These are phyloP conservation scores for Saccharomyces cerevisiae DNA, from an alignment of 805 yeast species.

Conservation along the genomic window DNA sequence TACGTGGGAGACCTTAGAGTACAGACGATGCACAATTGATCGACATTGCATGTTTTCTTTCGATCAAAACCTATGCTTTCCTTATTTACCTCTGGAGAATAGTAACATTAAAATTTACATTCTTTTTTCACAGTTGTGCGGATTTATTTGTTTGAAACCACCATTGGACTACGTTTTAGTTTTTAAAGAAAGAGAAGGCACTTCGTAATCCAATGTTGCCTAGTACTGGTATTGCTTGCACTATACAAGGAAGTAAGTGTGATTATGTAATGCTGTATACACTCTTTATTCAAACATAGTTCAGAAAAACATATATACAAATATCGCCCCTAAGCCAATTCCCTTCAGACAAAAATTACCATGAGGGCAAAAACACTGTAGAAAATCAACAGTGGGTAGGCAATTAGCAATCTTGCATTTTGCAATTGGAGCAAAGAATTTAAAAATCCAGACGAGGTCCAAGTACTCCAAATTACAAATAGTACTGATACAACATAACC, in stretches of 20 bases:
- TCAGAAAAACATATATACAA: neutral
- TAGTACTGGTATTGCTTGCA: neutral
- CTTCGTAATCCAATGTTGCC: neutral
- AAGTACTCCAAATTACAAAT: constrained; percentile 83
- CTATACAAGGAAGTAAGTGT: neutral
- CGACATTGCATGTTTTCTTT: neutral
- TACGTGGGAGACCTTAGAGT: constrained; percentile 34
- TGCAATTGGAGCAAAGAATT: constrained; percentile 75
- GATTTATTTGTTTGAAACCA: too few species aligned
- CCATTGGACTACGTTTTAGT: too few species aligned
- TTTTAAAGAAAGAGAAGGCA: neutral
- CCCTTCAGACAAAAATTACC: constrained; percentile 65
- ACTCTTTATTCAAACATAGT: neutral
- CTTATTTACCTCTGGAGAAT: neutral
- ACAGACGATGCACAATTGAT: constrained; percentile 2
- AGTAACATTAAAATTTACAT: neutral
- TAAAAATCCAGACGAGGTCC: constrained; percentile 87
- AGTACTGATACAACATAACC: constrained; percentile 66
- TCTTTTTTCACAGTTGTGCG: neutral
- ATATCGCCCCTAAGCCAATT: neutral
- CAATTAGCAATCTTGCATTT: constrained; percentile 82
- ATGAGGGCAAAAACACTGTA: constrained; percentile 91
- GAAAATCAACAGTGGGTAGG: constrained; percentile 86
- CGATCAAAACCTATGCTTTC: neutral
- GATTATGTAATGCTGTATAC: neutral